A percentile compares a stretch with the other conserved stretches of the same genome.
Evolutionary conservation across 129 eudicot genomes (phyloP).

Genomic region (Heracleum sosnowskyi): DNA sequence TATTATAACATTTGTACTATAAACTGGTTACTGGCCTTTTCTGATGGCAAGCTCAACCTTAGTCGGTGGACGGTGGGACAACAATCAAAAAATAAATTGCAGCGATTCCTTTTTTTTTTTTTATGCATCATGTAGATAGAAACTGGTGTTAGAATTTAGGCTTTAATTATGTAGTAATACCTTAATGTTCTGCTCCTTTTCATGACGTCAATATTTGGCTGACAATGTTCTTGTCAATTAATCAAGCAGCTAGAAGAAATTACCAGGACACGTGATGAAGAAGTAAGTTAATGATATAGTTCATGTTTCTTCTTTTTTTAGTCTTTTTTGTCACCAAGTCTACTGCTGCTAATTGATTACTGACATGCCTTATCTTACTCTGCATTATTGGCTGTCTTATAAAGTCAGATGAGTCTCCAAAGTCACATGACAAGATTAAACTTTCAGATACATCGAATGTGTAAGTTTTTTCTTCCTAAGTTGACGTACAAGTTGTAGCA

Average conservation of each 20-base stretch:
- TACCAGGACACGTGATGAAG: neutral
- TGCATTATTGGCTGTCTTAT: conserved; percentile 1
- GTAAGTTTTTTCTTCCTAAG: conserved; percentile 37
- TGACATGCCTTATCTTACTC: conserved; percentile 7
- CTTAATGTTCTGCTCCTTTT: neutral
- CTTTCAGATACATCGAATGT: conserved; percentile 31
- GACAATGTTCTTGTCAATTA: neutral
- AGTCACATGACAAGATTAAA: conserved; percentile 43
- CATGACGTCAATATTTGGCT: neutral
- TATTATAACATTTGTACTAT: neutral
- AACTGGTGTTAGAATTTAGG: neutral
- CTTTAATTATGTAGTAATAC: neutral
- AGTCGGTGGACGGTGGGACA: neutral
- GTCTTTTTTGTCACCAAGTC: neutral
- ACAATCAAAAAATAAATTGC: neutral
- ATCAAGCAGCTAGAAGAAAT: conserved; percentile 1
- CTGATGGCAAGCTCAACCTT: neutral
- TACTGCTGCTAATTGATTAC: neutral
- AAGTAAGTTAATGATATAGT: neutral
- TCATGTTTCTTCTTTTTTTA: neutral
- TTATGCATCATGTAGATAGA: neutral
- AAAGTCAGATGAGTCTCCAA: conserved; percentile 14
- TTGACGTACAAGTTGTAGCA: neutral
- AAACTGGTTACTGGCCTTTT: neutral
- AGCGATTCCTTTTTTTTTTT: neutral